These are phyloP conservation scores for Cinchona pubescens DNA, from an alignment of 257 asterid species.

Conservation along the genomic window DNA sequence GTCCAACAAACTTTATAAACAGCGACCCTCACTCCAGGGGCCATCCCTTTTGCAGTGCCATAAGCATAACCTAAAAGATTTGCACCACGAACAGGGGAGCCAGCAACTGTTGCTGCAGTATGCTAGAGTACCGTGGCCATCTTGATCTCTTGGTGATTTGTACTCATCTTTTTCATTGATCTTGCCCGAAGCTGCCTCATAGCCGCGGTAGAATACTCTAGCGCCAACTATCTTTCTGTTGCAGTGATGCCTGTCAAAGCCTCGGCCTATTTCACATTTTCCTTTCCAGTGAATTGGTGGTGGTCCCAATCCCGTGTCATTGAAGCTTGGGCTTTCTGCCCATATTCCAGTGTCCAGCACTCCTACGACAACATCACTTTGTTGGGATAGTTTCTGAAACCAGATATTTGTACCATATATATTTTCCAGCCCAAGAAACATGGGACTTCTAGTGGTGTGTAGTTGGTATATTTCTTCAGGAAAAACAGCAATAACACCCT, in stretches of 20 bases:
- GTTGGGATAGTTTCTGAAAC: conserved; percentile 27
- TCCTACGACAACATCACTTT: conserved; percentile 64
- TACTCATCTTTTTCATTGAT: conserved; percentile 64
- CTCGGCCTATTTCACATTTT: conserved; percentile 66
- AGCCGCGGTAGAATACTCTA: conserved; percentile 64
- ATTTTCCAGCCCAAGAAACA: conserved; percentile 67
- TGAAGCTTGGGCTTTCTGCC: conserved; percentile 95
- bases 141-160: conserved; percentile 82
- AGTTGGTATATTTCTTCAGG: conserved; percentile 64
- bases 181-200: conserved; percentile 76
- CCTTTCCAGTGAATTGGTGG: conserved; percentile 75
- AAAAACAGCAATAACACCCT: conserved; percentile 56
- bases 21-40: conserved; percentile 80
- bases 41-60: conserved; percentile 92
- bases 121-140: conserved; percentile 98
- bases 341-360: conserved; percentile 89
- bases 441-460: conserved; percentile 89
- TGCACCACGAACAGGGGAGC: conserved; percentile 60
- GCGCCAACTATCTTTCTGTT: conserved; percentile 80
- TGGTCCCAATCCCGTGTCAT: conserved; percentile 57
- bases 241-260: conserved; percentile 54
- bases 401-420: conserved; percentile 33
- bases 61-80: conserved; percentile 74
- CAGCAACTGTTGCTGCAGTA: conserved; percentile 81
- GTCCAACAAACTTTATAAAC: conserved; percentile 91